Base-by-base conservation (phyloP, 352 stramenopile genomes). In the Phytophthora sp. region DNA sequence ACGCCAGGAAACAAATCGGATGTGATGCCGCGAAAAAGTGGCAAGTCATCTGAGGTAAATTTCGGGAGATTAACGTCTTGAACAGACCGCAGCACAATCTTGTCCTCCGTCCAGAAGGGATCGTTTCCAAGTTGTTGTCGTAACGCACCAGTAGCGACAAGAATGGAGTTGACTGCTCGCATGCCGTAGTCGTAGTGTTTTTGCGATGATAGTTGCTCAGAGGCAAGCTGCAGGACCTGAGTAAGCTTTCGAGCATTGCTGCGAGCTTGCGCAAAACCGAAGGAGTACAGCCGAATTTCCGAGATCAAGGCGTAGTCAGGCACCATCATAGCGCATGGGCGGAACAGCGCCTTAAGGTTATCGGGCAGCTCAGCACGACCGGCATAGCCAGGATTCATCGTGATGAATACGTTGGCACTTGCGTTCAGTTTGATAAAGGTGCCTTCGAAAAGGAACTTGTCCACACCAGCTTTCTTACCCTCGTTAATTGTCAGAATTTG, bases 131-230 rank as follows among this genome's bases (percentile, higher is more conserved):
- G 73, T n/a, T 95, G 78, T 34, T 98, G 88, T 0, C 93, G 80
- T 27, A 98, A 66, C 15, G 94, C 94, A 21, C 95, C 93, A n/a
- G 90, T 91, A 0, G 94, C 95, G 8, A 98, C 89, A 15, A 98
- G 82, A 53, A 98, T 97, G 17, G 95, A 98, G 61, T 98, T 98
- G 2, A 98, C 93, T 5, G 96, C 95, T 28, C 95, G 84, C 92
- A 98, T 98, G 28, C 95, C 95, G 62, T 98, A 98, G 73, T 98
- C 95, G 58, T 98, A 98, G 68, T 98, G 95, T 34, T 96, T 97
- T 58, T 98, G 95, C 0, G 85, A 97, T 37, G 86, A 97, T 10
- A 98, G 71, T 61, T 98, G 95, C 58, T 98, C 92, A 5, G 88
- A 96, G 26, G 87, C 97, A 3, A 99, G 72, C 72, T 98, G 92